Evolutionary conservation across 2,329 filamentous ascomycete genomes (phyloP).

Genomic region (Cryoendolithus antarcticus): DNA sequence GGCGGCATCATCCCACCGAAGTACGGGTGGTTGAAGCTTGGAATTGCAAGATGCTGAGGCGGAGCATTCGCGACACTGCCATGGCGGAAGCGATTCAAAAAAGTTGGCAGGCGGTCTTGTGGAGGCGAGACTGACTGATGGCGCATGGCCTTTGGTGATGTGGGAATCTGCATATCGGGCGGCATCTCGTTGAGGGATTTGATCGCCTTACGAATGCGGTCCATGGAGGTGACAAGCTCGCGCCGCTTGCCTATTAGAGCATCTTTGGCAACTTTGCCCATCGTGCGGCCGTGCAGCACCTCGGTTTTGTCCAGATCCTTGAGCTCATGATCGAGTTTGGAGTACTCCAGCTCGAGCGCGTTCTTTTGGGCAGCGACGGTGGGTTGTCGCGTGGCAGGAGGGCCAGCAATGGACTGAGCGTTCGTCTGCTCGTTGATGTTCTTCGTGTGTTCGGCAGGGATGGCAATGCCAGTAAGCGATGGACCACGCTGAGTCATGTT

Average conservation of each 20-base stretch:
- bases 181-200: conserved; percentile 19
- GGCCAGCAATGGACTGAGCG: not conserved
- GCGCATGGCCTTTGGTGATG: conserved; percentile 13
- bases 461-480: not conserved
- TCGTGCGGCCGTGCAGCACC: conserved; percentile 22
- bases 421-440: no score
- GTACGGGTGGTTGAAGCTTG: not conserved
- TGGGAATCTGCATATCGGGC: conserved; percentile 10
- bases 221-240: conserved; percentile 20
- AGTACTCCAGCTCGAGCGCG: conserved; percentile 24
- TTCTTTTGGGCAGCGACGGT: conserved; percentile 20
- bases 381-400: conserved; percentile 9
- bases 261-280: conserved; percentile 20
- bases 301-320: conserved; percentile 27
- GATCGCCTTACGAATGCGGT: conserved; percentile 23
- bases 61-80: conserved; percentile 1
- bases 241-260: conserved; percentile 22
- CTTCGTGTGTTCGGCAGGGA: conserved; percentile 1
- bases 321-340: conserved; percentile 23
- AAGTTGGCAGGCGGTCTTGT: conserved; percentile 11
- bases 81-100: conserved; percentile 11
- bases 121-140: conserved; percentile 13
- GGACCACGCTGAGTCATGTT: conserved; percentile 13
- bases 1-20: not conserved
- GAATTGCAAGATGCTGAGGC: conserved; percentile 1